Percentiles rank a stretch among this genome's conserved stretches.
These are phyloP conservation scores for Colletotrichum orchidophilum DNA, from an alignment of 2,329 filamentous ascomycete genomes.

Conservation along the genomic window DNA sequence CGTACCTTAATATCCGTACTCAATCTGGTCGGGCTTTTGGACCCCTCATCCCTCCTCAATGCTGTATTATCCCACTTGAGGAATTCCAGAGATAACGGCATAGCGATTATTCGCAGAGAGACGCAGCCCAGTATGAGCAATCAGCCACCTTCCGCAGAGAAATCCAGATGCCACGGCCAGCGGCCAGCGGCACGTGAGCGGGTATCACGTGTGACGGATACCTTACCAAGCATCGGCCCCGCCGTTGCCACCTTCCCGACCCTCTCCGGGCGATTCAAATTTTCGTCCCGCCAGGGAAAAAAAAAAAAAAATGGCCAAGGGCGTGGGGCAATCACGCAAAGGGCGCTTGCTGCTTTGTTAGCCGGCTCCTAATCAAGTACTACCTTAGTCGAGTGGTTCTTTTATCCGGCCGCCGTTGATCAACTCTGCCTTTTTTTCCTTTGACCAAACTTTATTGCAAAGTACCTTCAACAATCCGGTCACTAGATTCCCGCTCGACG, in stretches of 20 bases:
- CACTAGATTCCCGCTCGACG: background rate
- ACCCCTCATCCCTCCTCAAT: background rate
- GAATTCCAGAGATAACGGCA: no score
- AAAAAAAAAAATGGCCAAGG: conserved; percentile 1
- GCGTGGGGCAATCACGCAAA: conserved; percentile 31
- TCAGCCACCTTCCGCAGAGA: no score
- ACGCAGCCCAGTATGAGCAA: no score
- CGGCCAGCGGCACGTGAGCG: background rate
- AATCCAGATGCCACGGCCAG: background rate
- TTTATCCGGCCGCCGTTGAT: background rate
- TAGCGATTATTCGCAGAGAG: background rate
- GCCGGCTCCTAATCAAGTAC: background rate
- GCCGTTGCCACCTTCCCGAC: conserved; percentile 5
- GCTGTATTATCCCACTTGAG: background rate
- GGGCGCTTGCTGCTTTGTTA: background rate
- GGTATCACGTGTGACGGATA: conserved; percentile 3
- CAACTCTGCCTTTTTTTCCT: background rate
- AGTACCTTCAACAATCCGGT: background rate
- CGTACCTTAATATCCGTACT: background rate
- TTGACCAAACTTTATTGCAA: background rate
- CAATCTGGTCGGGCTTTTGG: background rate
- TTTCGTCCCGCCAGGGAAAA: background rate
- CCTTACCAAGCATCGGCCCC: conserved; percentile 2
- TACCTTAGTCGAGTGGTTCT: background rate
- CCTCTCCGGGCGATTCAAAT: conserved; percentile 8